phyloP scores from a whole-genome alignment of 2,329 filamentous ascomycete species.

The Stromatinia cepivora region DNA sequence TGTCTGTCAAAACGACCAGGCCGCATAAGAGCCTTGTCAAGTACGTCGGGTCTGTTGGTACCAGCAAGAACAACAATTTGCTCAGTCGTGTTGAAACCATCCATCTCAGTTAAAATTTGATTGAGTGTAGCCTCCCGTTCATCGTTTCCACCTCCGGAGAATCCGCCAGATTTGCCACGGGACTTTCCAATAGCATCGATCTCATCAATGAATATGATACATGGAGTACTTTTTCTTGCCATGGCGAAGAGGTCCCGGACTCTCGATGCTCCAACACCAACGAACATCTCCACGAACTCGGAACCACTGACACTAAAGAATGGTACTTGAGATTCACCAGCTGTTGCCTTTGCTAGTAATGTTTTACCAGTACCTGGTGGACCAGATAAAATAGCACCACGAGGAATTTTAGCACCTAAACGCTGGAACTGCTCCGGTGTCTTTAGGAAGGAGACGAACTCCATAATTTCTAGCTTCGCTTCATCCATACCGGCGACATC shows the following conservation, averaged over 20 bases:
- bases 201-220: constrained; percentile 99
- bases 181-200: constrained; percentile 97
- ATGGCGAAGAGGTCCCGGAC: constrained; percentile 94
- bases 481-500: constrained; percentile 98
- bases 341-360: constrained; percentile 92
- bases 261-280: constrained; percentile 93
- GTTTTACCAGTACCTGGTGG: constrained; percentile 99
- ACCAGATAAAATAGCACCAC: constrained; percentile 94
- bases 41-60: constrained; percentile 91
- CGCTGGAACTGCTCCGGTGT: constrained; percentile 89
- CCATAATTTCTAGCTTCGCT: constrained; percentile 97
- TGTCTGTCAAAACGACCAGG: constrained; percentile 96
- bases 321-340: constrained; percentile 92
- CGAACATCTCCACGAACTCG: constrained; percentile 99
- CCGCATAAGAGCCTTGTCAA: constrained; percentile 94
- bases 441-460: constrained; percentile 97
- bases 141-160: constrained; percentile 82
- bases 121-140: constrained; percentile 96
- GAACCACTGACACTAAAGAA: constrained; percentile 99
- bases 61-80: constrained; percentile 96
- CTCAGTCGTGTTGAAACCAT: constrained; percentile 95
- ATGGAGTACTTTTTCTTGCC: constrained; percentile 92
- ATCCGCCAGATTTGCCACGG: constrained; percentile 73
- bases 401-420: constrained; percentile 95
- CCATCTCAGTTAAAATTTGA: constrained; percentile 98